Percentiles rank a stretch among this genome's conserved stretches.
phyloP scores from a whole-genome alignment of 805 yeast genomes.

The Lipomyces japonicus region DNA sequence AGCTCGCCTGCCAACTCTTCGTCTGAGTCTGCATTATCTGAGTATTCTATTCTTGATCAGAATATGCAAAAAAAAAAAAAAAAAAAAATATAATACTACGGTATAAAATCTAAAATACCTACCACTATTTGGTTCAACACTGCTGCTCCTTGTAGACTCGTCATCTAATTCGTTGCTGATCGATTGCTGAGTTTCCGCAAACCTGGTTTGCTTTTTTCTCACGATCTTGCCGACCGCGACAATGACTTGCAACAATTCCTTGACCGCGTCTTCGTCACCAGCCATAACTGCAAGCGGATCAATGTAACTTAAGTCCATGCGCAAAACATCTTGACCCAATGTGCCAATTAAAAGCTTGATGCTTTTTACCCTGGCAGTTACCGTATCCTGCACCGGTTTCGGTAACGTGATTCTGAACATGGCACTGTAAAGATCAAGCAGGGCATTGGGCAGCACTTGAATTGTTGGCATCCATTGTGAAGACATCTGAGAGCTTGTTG shows the following conservation, averaged over 20 bases:
- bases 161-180: neutral
- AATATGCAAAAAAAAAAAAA: neutral
- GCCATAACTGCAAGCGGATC: conserved; percentile 18
- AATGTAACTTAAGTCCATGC: conserved; percentile 15
- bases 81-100: neutral
- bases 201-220: neutral
- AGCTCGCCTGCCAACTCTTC: neutral
- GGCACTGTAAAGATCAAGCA: conserved; percentile 12
- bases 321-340: conserved; percentile 14
- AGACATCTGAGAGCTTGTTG: too few relatives aligned
- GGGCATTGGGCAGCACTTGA: conserved; percentile 10
- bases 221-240: conserved; percentile 15
- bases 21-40: neutral
- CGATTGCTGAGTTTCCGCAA: neutral
- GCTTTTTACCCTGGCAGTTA: conserved; percentile 13
- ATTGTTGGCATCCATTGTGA: too few relatives aligned
- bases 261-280: conserved; percentile 9
- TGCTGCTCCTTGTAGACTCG: neutral
- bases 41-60: neutral
- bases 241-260: conserved; percentile 10
- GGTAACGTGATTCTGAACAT: conserved; percentile 8
- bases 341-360: conserved; percentile 19
- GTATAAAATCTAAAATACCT: neutral
- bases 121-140: conserved; percentile 20
- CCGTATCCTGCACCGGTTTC: conserved; percentile 10